Evolutionary conservation across 2,329 filamentous ascomycete species (phyloP).

Genomic region (Paecilomyces fulvus): DNA sequence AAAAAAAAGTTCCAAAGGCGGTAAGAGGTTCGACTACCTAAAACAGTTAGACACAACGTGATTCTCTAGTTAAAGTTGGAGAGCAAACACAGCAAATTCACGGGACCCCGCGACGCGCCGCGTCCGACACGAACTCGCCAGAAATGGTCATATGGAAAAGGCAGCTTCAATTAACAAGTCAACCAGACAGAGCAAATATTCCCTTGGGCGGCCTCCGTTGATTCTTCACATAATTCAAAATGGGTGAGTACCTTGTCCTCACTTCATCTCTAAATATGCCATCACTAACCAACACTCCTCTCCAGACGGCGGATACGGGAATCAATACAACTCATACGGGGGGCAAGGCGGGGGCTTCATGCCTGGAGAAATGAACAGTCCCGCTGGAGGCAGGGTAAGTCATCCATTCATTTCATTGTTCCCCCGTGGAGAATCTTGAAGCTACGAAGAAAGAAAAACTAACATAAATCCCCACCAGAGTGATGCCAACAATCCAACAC

Average conservation of each 20-base stretch:
- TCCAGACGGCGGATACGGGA: constrained; percentile 32
- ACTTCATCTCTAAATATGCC: not conserved
- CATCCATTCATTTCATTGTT: not conserved
- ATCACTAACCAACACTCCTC: not conserved
- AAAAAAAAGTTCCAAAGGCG: constrained; percentile 15
- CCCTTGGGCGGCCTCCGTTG: not conserved
- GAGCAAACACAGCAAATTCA: constrained; percentile 13
- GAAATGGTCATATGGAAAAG: constrained; percentile 29
- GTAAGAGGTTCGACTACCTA: constrained; percentile 12
- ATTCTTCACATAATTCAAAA: constrained; percentile 8
- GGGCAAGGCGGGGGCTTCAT: constrained; percentile 55
- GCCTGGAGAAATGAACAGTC: constrained; percentile 42
- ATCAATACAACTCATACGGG: constrained; percentile 50
- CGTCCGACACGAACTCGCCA: constrained; percentile 28
- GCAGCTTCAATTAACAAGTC: not conserved
- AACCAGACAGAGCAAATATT: not conserved
- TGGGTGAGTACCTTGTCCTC: constrained; percentile 17
- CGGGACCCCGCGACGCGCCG: constrained; percentile 28
- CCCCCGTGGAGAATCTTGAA: not conserved
- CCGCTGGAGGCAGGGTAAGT: constrained; percentile 34
- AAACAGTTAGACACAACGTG: not conserved
- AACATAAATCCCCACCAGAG: constrained; percentile 4
- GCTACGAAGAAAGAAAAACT: not conserved
- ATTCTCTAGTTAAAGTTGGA: not conserved
- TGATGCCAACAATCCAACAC: constrained; percentile 70